Evolutionary conservation across 306 rosid species (phyloP).

Genomic region (Inga leiocalycina): DNA sequence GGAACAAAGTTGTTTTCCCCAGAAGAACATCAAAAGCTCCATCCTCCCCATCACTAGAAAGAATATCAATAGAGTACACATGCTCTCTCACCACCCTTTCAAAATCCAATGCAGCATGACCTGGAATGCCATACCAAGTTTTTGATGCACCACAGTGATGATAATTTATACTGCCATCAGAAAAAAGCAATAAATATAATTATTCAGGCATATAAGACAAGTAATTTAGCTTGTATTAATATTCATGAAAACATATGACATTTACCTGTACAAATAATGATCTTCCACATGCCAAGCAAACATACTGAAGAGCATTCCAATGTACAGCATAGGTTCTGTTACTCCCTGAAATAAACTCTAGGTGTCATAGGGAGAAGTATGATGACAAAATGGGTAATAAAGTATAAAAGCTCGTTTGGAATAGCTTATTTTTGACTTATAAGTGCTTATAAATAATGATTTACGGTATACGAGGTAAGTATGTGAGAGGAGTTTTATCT

Average conservation of each 20-base stretch:
- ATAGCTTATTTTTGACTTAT: too few species aligned
- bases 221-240: constrained; percentile 5
- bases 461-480: too few species aligned
- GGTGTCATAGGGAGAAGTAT: not conserved
- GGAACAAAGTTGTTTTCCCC: constrained; percentile 95
- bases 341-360: constrained; percentile 75
- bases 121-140: constrained; percentile 98
- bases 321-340: constrained; percentile 96
- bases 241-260: not conserved
- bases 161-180: constrained; percentile 82
- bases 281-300: constrained; percentile 99
- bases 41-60: constrained; percentile 80
- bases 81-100: constrained; percentile 87
- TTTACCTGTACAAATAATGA: constrained; percentile 90
- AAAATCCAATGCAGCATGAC: constrained; percentile 85
- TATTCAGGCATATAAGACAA: constrained; percentile 20
- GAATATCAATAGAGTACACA: constrained; percentile 79
- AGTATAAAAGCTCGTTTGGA: not conserved
- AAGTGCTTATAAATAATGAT: too few species aligned
- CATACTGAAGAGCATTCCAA: constrained; percentile 96
- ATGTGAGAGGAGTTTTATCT: too few species aligned
- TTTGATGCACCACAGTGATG: constrained; percentile 97
- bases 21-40: constrained; percentile 93
- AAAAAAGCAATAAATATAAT: constrained; percentile 20
- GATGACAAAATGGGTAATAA: constrained; percentile 22